Percentiles rank a stretch among this genome's conserved stretches.
Evolutionary conservation across 2,329 filamentous ascomycete genomes (phyloP).

Genomic region (Pseudocercospora macadamiae): DNA sequence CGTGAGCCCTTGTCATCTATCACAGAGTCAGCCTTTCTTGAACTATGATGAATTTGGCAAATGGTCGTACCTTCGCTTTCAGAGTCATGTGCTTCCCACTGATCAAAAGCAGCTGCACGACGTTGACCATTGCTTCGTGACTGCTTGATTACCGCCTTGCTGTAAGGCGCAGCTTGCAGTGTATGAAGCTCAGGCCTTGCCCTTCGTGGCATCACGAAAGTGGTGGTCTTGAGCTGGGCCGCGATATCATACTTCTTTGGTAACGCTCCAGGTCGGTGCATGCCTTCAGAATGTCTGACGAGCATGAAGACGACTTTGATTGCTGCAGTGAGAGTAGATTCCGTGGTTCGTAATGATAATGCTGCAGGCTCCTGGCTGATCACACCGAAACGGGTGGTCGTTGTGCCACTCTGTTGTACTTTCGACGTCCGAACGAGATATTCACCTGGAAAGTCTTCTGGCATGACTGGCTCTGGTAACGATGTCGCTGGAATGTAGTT

Average conservation of each 20-base stretch:
- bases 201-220: conserved; percentile 16
- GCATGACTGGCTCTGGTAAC: conserved; percentile 2
- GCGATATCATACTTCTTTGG: conserved; percentile 13
- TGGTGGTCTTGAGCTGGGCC: conserved; percentile 15
- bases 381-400: conserved; percentile 12
- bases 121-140: conserved; percentile 7
- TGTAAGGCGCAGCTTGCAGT: not conserved
- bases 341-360: not conserved
- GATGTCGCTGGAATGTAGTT: conserved; percentile 7
- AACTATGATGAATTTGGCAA: not conserved
- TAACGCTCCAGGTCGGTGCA: not conserved
- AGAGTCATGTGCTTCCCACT: conserved; percentile 16
- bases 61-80: conserved; percentile 17
- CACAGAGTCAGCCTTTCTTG: not conserved
- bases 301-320: conserved; percentile 17
- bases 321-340: not conserved
- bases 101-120: not conserved
- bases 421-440: conserved; percentile 18
- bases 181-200: conserved; percentile 9
- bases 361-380: conserved; percentile 20
- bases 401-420: not conserved
- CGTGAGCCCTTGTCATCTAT: conserved; percentile 10
- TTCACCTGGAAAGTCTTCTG: conserved; percentile 20
- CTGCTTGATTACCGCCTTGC: conserved; percentile 10
- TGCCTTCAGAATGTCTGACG: not conserved